Evolutionary conservation across 331 rosid genomes (phyloP), one percentile per base, ranked within the genome.

Genomic region (Quercus lobata): DNA sequence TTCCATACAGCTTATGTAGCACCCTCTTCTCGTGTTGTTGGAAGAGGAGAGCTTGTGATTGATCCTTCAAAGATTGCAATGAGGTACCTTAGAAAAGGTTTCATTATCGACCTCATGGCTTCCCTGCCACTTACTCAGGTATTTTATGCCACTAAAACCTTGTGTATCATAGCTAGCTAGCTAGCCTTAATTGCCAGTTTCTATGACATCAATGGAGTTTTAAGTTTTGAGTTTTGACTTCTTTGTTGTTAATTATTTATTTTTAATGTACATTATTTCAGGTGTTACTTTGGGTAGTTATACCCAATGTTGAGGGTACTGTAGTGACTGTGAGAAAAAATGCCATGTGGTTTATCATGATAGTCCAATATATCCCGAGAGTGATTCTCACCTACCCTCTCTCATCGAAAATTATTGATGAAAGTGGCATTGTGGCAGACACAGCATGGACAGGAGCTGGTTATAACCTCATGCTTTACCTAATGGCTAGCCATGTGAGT

Each of bases 401-500:
- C 69, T 91, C 97, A 7, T 86, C 97, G 25, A 93, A 89, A 86
- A 92, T 94, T 57, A 84, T 94, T 16, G 88, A 91, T 75, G 93
- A 97, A 52, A 84, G 93, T 10, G 98, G 98, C 12, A 86, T 92
- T 82, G 93, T 94, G 76, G 89, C 97, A 41, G 89, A 92, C 76
- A 87, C 94, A 76, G 98, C 98, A 41, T 94, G 98, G 97, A 97
- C 94, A 30, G 97, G 98, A n/a, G 97, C 97, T 73, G 97, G 97
- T 78, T 94, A 94, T 78, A 94, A 94, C 75, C 86, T 94, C 27
- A 89, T 92, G 79, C 93, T 94, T 72, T 94, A 89, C 85, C 88
- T 94, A 94, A 77, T 94, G 84, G 98, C 94, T 58, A 94, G 98
- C 87, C 94, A 94, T 88, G 98, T 94, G 80, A 94, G 98, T 80